These are phyloP conservation scores for Penicillium ochrochloron DNA, from an alignment of 495 filamentous ascomycete genomes.

Conservation along the genomic window DNA sequence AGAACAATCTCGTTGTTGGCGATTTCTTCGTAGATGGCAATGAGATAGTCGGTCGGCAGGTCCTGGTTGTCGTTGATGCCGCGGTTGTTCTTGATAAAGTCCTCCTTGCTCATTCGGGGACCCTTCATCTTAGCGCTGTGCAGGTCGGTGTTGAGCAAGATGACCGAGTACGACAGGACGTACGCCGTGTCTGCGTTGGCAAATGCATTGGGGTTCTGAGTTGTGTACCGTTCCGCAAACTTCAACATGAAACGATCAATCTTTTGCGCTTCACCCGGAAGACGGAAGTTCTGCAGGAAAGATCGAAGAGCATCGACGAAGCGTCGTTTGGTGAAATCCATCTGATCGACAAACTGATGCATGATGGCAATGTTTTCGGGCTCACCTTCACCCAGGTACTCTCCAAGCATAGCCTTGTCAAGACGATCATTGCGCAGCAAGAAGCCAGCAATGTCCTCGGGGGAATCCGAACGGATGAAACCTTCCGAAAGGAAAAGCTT, in stretches of 20 bases:
- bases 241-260: conserved; percentile 99
- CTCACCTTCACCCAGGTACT: conserved; percentile 94
- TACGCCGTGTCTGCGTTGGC: conserved; percentile 98
- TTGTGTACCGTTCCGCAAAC: conserved; percentile 94
- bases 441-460: conserved; percentile 86
- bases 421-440: conserved; percentile 73
- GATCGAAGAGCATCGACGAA: conserved; percentile 91
- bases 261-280: conserved; percentile 97
- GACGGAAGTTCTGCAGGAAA: conserved; percentile 92
- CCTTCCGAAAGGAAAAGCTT: conserved; percentile 80
- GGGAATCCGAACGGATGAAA: conserved; percentile 76
- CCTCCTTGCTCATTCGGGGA: conserved; percentile 86
- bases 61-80: conserved; percentile 98
- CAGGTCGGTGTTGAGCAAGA: conserved; percentile 94
- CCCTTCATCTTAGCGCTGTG: conserved; percentile 87
- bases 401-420: conserved; percentile 89
- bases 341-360: conserved; percentile 95
- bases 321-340: conserved; percentile 92
- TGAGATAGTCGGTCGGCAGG: conserved; percentile 89
- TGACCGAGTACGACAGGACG: conserved; percentile 92
- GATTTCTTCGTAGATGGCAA: conserved; percentile 91
- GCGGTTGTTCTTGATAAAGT: conserved; percentile 98
- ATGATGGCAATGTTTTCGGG: conserved; percentile 92
- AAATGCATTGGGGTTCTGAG: conserved; percentile 94
- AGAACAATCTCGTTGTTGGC: conserved; percentile 90